Conservation (phyloP, 2,329 filamentous ascomycete species). For the Emmonsia crescens region DNA sequence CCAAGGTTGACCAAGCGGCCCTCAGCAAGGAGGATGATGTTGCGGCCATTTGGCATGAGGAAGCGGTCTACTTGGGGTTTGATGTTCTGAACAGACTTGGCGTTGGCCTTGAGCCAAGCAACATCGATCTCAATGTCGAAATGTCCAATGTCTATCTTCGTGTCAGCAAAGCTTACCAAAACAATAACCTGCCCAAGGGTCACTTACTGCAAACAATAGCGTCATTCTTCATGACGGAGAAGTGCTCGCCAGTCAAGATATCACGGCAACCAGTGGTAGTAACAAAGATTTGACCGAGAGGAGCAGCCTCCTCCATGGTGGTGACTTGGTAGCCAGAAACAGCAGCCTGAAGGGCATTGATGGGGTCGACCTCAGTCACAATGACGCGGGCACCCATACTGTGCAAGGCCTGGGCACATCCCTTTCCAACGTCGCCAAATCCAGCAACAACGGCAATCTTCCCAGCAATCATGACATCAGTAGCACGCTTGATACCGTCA, state of each 20-base stretch:
- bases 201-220: conserved; percentile 91
- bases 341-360: conserved; percentile 98
- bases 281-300: conserved; percentile 91
- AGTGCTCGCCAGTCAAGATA: conserved; percentile 85
- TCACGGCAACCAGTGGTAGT: conserved; percentile 99
- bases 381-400: conserved; percentile 96
- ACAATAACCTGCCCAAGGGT: background rate
- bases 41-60: conserved; percentile 82
- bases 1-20: conserved; percentile 98
- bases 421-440: conserved; percentile 98
- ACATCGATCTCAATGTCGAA: conserved; percentile 99
- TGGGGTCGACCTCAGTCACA: conserved; percentile 94
- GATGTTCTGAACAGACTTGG: conserved; percentile 90
- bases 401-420: conserved; percentile 89
- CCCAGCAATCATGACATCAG: conserved; percentile 99
- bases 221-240: conserved; percentile 91
- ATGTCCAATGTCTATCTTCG: conserved; percentile 74
- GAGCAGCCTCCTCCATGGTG: conserved; percentile 94
- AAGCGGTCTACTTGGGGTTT: conserved; percentile 99
- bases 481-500: conserved; percentile 99
- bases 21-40: conserved; percentile 98
- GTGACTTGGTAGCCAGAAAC: conserved; percentile 95
- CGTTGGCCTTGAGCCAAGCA: conserved; percentile 97
- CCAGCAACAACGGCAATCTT: conserved; percentile 97
- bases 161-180: conserved; percentile 15